Evolutionary conservation across 2,329 filamentous ascomycete genomes (phyloP).

Genomic region (Aspergillus spinulosporus): DNA sequence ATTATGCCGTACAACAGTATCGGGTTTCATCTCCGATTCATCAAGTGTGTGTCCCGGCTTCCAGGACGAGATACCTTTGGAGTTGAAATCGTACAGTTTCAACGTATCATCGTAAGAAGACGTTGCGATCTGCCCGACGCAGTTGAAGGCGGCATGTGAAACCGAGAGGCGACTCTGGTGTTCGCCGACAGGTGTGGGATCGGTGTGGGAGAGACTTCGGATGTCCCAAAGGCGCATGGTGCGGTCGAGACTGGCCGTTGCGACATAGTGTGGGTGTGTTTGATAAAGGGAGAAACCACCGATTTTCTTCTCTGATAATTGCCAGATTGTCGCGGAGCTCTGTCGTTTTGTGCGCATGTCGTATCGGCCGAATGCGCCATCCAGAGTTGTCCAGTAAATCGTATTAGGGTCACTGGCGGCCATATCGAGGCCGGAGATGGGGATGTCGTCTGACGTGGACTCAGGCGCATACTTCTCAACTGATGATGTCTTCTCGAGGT

Average conservation of each 20-base stretch:
- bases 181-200: slow-evolving; percentile 73
- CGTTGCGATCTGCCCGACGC: slow-evolving; percentile 81
- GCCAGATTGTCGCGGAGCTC: slow-evolving; percentile 65
- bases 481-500: slow-evolving; percentile 76
- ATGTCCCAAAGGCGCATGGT: slow-evolving; percentile 92
- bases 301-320: slow-evolving; percentile 87
- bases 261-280: slow-evolving; percentile 73
- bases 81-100: slow-evolving; percentile 80
- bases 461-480: slow-evolving; percentile 77
- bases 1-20: slow-evolving; percentile 74
- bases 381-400: slow-evolving; percentile 83
- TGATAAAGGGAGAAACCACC: slow-evolving; percentile 89
- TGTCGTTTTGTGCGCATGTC: slow-evolving; percentile 66
- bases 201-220: slow-evolving; percentile 65
- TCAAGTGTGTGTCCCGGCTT: slow-evolving; percentile 58
- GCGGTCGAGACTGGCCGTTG: slow-evolving; percentile 86
- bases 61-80: slow-evolving; percentile 60
- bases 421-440: slow-evolving; percentile 83
- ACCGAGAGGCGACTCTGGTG: slow-evolving; percentile 83
- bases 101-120: slow-evolving; percentile 93
- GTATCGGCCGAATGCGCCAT: slow-evolving; percentile 76
- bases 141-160: slow-evolving; percentile 88
- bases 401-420: slow-evolving; percentile 67
- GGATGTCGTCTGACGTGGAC: slow-evolving; percentile 68
- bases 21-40: slow-evolving; percentile 67